Conservation (phyloP, 2,329 filamentous ascomycete genomes). For the Fusarium nygamai region DNA sequence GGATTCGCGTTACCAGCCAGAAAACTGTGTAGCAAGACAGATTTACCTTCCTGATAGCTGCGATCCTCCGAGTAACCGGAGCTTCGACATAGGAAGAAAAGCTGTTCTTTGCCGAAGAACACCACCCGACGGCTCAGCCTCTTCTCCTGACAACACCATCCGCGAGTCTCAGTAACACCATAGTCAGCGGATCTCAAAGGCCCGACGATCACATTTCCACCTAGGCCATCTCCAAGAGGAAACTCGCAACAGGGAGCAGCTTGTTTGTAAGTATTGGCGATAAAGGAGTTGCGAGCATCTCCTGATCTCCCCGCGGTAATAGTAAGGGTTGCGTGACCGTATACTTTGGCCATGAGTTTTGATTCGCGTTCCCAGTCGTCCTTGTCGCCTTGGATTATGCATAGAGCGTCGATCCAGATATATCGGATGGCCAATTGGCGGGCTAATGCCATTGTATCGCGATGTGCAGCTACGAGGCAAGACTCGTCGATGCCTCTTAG, state of each 20-base stretch:
- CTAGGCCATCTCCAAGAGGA: background rate
- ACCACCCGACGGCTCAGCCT: background rate
- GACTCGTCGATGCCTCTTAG: background rate
- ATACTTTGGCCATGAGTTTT: background rate
- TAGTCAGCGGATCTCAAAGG: background rate
- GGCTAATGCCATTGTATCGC: background rate
- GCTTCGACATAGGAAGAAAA: background rate
- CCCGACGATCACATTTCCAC: background rate
- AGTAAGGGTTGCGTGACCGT: background rate
- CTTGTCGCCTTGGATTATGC: background rate
- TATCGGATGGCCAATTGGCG: background rate
- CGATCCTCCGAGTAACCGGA: background rate
- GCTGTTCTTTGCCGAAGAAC: conserved; percentile 11
- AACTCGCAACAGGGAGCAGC: background rate
- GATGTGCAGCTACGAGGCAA: background rate
- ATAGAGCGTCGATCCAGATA: conserved; percentile 5
- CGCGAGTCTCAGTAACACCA: background rate
- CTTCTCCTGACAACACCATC: conserved; percentile 24
- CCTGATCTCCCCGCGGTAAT: conserved; percentile 10
- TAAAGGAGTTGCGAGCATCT: conserved; percentile 14
- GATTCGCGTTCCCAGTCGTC: background rate
- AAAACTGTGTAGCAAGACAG: background rate
- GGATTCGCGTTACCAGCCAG: background rate
- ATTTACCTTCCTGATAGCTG: background rate
- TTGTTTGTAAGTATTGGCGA: background rate